These are phyloP conservation scores for Mycena sanguinolenta DNA, from an alignment of 768 basidiomycete species.

Conservation along the genomic window DNA sequence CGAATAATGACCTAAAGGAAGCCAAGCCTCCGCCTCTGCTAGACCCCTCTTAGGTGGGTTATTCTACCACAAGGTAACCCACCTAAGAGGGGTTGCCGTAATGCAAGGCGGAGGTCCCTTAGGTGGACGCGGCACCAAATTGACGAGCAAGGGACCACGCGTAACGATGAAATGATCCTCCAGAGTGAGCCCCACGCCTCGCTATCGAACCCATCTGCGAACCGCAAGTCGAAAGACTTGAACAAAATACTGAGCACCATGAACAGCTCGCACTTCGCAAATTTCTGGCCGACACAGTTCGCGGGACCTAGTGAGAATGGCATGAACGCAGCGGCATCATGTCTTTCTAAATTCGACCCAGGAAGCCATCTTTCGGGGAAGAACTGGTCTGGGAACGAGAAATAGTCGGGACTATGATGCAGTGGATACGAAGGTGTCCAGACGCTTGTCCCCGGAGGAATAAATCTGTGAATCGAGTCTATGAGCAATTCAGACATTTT, in stretches of 20 bases:
- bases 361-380: slow-evolving; percentile 57
- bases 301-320: slow-evolving; percentile 60
- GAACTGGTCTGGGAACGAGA: slow-evolving; percentile 60
- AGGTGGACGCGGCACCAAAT: too few relatives aligned
- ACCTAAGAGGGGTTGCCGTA: too few relatives aligned
- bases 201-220: too few relatives aligned
- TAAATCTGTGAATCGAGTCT: slow-evolving; percentile 46
- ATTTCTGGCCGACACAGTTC: slow-evolving; percentile 59
- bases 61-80: too few relatives aligned
- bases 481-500: not conserved
- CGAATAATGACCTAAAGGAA: too few relatives aligned
- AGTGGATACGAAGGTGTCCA: slow-evolving; percentile 59
- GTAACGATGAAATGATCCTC: slow-evolving; percentile 52
- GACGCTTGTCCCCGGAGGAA: slow-evolving; percentile 60
- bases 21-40: too few relatives aligned
- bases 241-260: too few relatives aligned
- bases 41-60: too few relatives aligned
- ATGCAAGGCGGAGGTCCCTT: too few relatives aligned
- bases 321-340: slow-evolving; percentile 51
- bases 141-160: slow-evolving; percentile 48
- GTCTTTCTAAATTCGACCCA: slow-evolving; percentile 28
- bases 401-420: slow-evolving; percentile 62
- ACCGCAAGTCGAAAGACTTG: too few relatives aligned
- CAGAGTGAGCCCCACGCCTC: slow-evolving; percentile 48
- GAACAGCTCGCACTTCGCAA: too few relatives aligned